phyloP scores from a whole-genome alignment of 176 grass and related monocot species.

The Phyllostachys edulis region DNA sequence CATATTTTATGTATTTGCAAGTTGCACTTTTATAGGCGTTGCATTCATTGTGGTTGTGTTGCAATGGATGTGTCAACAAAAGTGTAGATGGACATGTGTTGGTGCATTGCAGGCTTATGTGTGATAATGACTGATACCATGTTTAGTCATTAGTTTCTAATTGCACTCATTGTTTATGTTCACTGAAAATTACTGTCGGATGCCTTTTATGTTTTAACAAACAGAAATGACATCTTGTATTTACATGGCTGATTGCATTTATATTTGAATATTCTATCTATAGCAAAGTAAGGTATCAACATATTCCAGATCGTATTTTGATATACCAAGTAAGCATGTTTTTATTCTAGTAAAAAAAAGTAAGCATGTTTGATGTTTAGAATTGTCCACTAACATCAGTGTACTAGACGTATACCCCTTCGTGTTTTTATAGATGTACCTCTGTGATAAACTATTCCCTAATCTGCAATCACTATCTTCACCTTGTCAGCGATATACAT shows the following conservation, averaged over 20 bases:
- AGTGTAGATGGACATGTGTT: conserved; percentile 6
- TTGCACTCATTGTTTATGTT: neutral
- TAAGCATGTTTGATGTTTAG: too few relatives aligned
- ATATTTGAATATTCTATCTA: neutral
- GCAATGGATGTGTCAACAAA: conserved; percentile 14
- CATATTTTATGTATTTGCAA: neutral
- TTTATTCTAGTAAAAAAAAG: too few relatives aligned
- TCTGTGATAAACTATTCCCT: neutral
- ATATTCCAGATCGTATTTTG: too few relatives aligned
- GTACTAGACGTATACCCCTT: too few relatives aligned
- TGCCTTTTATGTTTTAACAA: neutral
- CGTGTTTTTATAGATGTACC: too few relatives aligned
- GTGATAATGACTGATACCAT: neutral
- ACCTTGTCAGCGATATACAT: neutral
- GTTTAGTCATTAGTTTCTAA: neutral
- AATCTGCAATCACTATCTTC: neutral
- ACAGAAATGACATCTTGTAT: neutral
- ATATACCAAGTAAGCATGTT: too few relatives aligned
- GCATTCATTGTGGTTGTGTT: neutral
- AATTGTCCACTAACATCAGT: too few relatives aligned
- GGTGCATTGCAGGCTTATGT: neutral
- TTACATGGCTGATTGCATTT: neutral
- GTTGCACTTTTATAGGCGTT: conserved; percentile 4
- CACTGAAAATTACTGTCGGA: neutral
- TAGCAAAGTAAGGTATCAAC: neutral